Evolutionary conservation across 768 basidiomycete genomes (phyloP), one percentile per base, ranked within the genome.

Genomic region (Kwoniella bestiolae): DNA sequence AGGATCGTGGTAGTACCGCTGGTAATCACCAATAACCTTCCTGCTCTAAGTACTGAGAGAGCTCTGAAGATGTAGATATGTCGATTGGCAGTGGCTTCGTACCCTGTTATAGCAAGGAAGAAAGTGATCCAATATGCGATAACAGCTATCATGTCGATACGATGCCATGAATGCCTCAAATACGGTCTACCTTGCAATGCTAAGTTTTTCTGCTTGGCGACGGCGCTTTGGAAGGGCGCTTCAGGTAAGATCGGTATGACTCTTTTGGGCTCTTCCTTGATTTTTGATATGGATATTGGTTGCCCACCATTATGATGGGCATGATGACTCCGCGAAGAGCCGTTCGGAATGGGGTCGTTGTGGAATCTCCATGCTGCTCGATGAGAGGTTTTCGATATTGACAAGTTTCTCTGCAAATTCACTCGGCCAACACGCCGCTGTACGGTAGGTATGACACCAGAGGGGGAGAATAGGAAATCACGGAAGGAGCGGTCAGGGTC

Each of bases 1-100:
- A 98, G 89, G 74, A 98, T 96, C 0, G 94, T 90, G 84, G 92
- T 90, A 23, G 95, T 98, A 81, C 95, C 95, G 67, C 87, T 88
- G 1, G 94, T 95, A 63, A 97, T 87, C 4, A 92, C 86, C 46
- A 98, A 82, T 46, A 98, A 81, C 67, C 95, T 85, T 1, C 91
- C 88, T 2, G 88, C 90, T 69, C 95, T 84, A 18, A 97, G 83
- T 29, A 94, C 91, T 69, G 90, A 91, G 79, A 98, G 79, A 0
- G 94, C 94, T 46, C 94, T 86, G 76, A 97, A 97, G 32, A 94
- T 80, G 21, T 90, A 94, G 63, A 96, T 85, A 79, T 95, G 94
- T 57, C 87, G 79, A 18, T 67, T 68, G 3, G 77, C 68, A 2
- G 88, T 87, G 9, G 85, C 83, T 81, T 97, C 95, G 26, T 85